A percentile compares a stretch with the other conserved stretches of the same genome.
Conservation (phyloP, 495 filamentous ascomycete species). For the Ascobolus immersus region DNA sequence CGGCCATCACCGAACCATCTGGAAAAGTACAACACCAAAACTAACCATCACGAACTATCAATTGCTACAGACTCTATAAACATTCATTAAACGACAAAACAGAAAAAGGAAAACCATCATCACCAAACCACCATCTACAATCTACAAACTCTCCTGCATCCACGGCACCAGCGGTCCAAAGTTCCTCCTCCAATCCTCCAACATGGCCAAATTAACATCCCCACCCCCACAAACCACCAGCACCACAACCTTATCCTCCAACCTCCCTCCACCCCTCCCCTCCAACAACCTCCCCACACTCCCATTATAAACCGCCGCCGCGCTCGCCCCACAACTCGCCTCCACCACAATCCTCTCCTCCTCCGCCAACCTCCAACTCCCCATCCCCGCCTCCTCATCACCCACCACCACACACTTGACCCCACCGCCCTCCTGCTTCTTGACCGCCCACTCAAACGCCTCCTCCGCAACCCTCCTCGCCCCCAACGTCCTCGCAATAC, state of each 20-base stretch:
- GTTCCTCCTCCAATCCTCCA: not conserved
- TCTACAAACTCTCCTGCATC: no score
- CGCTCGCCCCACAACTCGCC: conserved; percentile 53
- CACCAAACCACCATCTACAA: no score
- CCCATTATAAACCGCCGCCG: conserved; percentile 40
- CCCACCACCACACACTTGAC: conserved; percentile 44
- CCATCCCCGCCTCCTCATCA: conserved; percentile 60
- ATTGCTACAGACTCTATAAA: no score
- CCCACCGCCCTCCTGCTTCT: conserved; percentile 15
- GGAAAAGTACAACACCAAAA: no score
- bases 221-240: conserved; percentile 64
- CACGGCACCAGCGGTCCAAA: no score
- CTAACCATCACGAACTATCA: no score
- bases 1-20: no score
- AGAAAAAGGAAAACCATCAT: no score
- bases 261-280: conserved; percentile 24
- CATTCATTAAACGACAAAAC: no score
- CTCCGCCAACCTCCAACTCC: conserved; percentile 48
- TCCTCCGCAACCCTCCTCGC: conserved; percentile 44
- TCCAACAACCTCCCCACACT: conserved; percentile 36
- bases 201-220: not conserved
- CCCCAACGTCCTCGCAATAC: conserved; percentile 55
- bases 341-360: conserved; percentile 64
- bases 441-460: conserved; percentile 38
- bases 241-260: conserved; percentile 50